A percentile compares a stretch with the other conserved stretches of the same genome.
These are phyloP conservation scores for Epichloe elymi DNA, from an alignment of 2,329 filamentous ascomycete genomes.

Conservation along the genomic window DNA sequence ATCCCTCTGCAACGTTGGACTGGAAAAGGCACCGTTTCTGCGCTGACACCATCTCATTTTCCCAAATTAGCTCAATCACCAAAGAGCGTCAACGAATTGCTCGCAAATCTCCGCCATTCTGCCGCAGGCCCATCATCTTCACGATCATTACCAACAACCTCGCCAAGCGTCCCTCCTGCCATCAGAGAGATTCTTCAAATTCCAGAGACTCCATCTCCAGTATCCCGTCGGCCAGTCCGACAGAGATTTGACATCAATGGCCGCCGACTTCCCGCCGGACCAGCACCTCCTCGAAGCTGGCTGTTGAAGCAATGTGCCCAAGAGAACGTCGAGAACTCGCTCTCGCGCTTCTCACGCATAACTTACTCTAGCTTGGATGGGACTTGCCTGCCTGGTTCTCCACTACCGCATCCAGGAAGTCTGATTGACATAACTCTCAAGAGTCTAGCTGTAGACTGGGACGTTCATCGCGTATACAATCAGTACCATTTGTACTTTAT, in stretches of 20 bases:
- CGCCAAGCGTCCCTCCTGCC: constrained; percentile 44
- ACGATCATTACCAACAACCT: constrained; percentile 17
- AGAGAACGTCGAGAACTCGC: constrained; percentile 6
- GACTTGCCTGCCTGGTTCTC: constrained; percentile 30
- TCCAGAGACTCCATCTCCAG: constrained; percentile 40
- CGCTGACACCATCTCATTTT: neutral
- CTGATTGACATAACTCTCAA: constrained; percentile 39
- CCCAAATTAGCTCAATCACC: constrained; percentile 16
- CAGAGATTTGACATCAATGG: constrained; percentile 32
- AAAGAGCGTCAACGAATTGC: constrained; percentile 44
- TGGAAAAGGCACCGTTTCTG: neutral
- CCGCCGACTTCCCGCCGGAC: constrained; percentile 41
- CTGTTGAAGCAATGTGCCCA: constrained; percentile 14
- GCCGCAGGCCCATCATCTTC: constrained; percentile 18
- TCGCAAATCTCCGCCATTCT: constrained; percentile 41
- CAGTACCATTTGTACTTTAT: constrained; percentile 42
- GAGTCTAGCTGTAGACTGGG: constrained; percentile 40
- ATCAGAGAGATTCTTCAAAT: constrained; percentile 47
- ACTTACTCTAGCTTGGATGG: constrained; percentile 9
- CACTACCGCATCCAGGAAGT: constrained; percentile 31
- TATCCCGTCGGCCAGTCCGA: constrained; percentile 31
- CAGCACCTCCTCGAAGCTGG: constrained; percentile 48
- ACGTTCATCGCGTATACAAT: constrained; percentile 40
- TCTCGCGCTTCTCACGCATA: constrained; percentile 12
- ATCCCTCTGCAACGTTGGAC: neutral